Evolutionary conservation across 768 basidiomycete genomes (phyloP).

Genomic region (Termitomyces sp.): DNA sequence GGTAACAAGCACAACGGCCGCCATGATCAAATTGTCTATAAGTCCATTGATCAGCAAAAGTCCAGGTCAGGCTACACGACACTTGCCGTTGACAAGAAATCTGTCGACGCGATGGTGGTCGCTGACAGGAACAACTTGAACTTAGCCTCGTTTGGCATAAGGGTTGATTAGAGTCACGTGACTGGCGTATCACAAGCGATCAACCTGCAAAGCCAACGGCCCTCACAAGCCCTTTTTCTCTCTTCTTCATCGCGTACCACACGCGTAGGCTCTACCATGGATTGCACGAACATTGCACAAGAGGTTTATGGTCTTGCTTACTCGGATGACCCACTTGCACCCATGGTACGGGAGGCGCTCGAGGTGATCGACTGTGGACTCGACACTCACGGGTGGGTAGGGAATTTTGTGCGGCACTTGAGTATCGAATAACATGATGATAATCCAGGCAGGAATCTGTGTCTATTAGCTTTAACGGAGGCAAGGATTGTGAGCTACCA

Average conservation of each 20-base stretch:
- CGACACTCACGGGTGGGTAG: slow-evolving; percentile 77
- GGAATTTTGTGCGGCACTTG: slow-evolving; percentile 8
- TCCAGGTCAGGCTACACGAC: neutral
- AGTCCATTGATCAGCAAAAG: neutral
- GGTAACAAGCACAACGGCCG: slow-evolving; percentile 70
- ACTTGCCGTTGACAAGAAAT: neutral
- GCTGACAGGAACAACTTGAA: neutral
- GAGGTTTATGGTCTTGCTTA: slow-evolving; percentile 63
- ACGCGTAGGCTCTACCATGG: slow-evolving; percentile 30
- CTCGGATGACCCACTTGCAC: slow-evolving; percentile 53
- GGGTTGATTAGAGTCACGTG: slow-evolving; percentile 13
- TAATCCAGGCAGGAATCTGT: slow-evolving; percentile 58
- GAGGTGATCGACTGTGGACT: slow-evolving; percentile 78
- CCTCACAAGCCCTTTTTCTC: neutral
- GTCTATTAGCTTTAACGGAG: slow-evolving; percentile 96
- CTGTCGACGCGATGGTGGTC: neutral
- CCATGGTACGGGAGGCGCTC: slow-evolving; percentile 74
- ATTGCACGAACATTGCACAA: slow-evolving; percentile 50
- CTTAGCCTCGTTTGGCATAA: neutral
- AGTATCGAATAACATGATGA: slow-evolving; percentile 20
- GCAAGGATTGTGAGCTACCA: slow-evolving; percentile 84
- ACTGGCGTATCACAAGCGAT: slow-evolving; percentile 1
- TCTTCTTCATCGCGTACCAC: neutral
- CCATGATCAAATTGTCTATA: slow-evolving; percentile 24
- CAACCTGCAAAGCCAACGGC: too few relatives aligned